phyloP scores from a whole-genome alignment of 2,329 filamentous ascomycete genomes.

The Westerdykella sp. region DNA sequence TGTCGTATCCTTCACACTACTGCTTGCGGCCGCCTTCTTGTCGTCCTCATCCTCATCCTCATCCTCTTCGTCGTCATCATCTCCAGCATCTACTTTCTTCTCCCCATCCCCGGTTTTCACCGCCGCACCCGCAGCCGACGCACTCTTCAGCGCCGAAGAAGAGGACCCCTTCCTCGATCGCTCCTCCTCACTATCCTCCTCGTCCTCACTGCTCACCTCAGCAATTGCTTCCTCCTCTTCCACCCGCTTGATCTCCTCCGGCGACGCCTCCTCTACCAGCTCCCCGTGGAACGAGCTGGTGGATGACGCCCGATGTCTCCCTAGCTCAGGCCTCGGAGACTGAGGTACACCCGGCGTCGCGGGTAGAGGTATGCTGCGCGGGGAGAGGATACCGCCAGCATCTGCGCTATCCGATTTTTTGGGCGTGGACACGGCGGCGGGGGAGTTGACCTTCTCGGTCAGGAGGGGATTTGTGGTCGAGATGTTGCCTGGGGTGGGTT shows the following conservation, averaged over 20 bases:
- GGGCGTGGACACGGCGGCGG: slow-evolving; percentile 15
- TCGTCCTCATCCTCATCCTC: no score
- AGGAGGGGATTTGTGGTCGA: slow-evolving; percentile 33
- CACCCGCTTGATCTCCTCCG: slow-evolving; percentile 28
- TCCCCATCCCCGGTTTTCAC: no score
- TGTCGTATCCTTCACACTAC: no score
- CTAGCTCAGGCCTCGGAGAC: not conserved
- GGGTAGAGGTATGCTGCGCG: slow-evolving; percentile 19
- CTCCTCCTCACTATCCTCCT: slow-evolving; percentile 6
- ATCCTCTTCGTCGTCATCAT: no score
- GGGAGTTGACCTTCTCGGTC: slow-evolving; percentile 28
- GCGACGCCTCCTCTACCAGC: slow-evolving; percentile 15
- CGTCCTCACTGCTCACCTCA: slow-evolving; percentile 17
- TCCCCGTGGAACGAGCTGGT: slow-evolving; percentile 15
- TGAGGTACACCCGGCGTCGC: slow-evolving; percentile 15
- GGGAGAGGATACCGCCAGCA: slow-evolving; percentile 5
- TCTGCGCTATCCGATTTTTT: slow-evolving; percentile 27
- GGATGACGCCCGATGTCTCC: not conserved
- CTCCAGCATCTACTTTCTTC: no score
- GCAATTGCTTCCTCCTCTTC: slow-evolving; percentile 22
- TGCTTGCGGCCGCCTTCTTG: no score
- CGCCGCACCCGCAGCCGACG: no score
- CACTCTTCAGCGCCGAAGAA: no score
- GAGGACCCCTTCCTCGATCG: no score
- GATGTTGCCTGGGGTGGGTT: slow-evolving; percentile 25